Evolutionary conservation across 176 grass and related monocot species (phyloP).

Genomic region (Calamus simplicifolius): DNA sequence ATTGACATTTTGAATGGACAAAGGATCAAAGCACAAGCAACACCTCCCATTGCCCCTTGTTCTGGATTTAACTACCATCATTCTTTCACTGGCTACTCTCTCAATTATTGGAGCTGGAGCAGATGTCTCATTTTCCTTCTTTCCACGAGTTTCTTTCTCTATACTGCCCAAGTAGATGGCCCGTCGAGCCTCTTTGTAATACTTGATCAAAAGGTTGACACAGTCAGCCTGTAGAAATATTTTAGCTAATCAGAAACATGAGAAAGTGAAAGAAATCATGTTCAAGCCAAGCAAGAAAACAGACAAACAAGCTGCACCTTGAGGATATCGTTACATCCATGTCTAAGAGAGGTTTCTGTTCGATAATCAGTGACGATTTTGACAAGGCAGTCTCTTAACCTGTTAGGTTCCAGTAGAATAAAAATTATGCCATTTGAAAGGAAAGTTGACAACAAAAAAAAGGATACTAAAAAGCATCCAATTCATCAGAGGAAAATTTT

Average conservation of each 20-base stretch:
- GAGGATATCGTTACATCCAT: slow-evolving; percentile 97
- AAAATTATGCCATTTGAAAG: background rate
- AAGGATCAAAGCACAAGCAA: slow-evolving; percentile 89
- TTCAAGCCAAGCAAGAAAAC: background rate
- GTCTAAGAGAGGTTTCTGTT: slow-evolving; percentile 88
- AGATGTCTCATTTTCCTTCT: slow-evolving; percentile 37
- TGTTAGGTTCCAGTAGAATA: slow-evolving; percentile 20
- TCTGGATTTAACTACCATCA: slow-evolving; percentile 65
- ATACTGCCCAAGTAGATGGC: slow-evolving; percentile 69
- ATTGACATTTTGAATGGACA: slow-evolving; percentile 66
- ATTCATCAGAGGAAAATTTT: no score
- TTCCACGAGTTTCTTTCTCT: slow-evolving; percentile 49
- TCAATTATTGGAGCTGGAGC: slow-evolving; percentile 32
- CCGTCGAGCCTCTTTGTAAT: slow-evolving; percentile 78
- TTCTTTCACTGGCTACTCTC: slow-evolving; percentile 25
- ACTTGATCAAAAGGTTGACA: slow-evolving; percentile 94
- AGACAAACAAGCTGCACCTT: slow-evolving; percentile 40
- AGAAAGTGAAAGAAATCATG: background rate
- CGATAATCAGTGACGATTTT: slow-evolving; percentile 97
- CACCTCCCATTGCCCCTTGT: slow-evolving; percentile 75
- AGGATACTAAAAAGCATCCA: no score
- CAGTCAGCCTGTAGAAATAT: slow-evolving; percentile 62
- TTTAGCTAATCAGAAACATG: slow-evolving; percentile 6
- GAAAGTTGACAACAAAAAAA: no score
- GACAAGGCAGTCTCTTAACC: slow-evolving; percentile 86